phyloP scores from a whole-genome alignment of 2,329 filamentous ascomycete species.

The Colletotrichum chrysophilum region DNA sequence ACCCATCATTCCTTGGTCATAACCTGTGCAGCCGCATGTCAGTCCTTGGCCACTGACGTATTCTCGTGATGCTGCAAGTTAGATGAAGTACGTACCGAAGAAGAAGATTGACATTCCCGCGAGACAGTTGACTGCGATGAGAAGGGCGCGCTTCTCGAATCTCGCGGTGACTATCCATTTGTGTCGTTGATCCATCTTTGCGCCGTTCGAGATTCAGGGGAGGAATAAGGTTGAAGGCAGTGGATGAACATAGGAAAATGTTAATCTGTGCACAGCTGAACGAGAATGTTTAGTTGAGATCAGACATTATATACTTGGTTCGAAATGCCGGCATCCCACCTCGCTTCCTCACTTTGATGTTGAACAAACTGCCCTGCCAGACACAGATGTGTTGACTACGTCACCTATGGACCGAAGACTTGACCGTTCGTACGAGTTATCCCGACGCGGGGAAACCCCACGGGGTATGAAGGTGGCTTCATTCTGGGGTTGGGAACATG shows the following conservation, averaged over 20 bases:
- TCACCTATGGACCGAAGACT: neutral
- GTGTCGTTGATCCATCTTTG: neutral
- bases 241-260: neutral
- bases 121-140: neutral
- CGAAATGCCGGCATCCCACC: neutral
- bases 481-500: neutral
- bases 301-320: neutral
- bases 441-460: neutral
- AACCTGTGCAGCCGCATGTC: neutral
- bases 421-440: neutral
- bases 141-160: neutral
- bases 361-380: neutral
- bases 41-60: neutral
- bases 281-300: neutral
- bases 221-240: neutral
- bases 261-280: neutral
- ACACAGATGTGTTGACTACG: neutral
- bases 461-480: neutral
- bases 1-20: neutral
- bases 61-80: neutral
- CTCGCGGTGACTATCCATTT: neutral
- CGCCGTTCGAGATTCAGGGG: neutral
- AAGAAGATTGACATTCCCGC: neutral
- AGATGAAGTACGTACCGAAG: neutral
- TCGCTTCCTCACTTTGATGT: neutral